Evolutionary conservation across 1,284 basidiomycete species (phyloP), one percentile per base, ranked within the genome.

Genomic region (Somion occarium): DNA sequence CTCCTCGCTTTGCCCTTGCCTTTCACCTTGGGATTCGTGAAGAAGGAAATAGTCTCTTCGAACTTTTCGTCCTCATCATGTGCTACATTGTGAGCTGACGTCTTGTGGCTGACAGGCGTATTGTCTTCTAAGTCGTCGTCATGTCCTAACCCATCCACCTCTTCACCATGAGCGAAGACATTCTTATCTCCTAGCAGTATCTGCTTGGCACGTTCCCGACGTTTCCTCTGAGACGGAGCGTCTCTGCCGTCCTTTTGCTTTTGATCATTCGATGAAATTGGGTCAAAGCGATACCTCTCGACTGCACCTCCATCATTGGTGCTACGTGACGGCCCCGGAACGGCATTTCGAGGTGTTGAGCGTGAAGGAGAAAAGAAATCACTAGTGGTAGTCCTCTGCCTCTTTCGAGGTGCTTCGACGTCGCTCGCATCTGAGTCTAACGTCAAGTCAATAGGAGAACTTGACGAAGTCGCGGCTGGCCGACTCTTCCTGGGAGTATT

Each of bases 391-490:
- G 61, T 61, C 54, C 68, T 73, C 47, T 48, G 52, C 58, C 73
- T 74, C 57, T 72, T 69, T 5, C 67, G 61, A 5, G 66, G 72
- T 27, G 58, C 63, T 18, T 37, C 45, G 12, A 13, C 12, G 3
- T 60, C 64, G 23, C 68, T 69, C 45, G 66, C 63, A 24, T 72
- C 73, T 1, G 65, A 65, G 43, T 75, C 74, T 13, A 63, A 46
- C 5, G 84, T 81, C 53, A 84, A 65, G 67, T 86, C 83, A 48
- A 85, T 76, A 19, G 73, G 72, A 9, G 73, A 69, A 44, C 49
- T 57, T 11, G 65, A 52, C 30, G 73, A 52, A 30, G 22, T 43
- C 45, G 53, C 65, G 46, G 68, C 72, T 22, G 42, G 41, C n/a
- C 50, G 52, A 23, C 38, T 50, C 26, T 41, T 46, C 5, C 26